phyloP scores from a whole-genome alignment of 208 protist species.

The Novymonas esmeraldas region DNA sequence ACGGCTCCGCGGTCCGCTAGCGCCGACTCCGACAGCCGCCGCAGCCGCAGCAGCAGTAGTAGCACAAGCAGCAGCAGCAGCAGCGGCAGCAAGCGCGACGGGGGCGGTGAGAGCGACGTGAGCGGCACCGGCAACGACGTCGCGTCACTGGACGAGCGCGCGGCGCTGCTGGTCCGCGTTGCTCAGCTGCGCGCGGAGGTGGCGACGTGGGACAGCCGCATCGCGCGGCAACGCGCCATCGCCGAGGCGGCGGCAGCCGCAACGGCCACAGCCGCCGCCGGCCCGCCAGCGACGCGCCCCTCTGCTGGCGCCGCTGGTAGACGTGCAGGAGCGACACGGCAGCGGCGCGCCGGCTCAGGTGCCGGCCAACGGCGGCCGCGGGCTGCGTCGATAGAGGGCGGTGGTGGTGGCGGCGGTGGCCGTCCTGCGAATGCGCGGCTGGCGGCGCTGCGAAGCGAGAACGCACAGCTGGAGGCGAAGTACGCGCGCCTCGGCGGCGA shows the following conservation, averaged over 20 bases:
- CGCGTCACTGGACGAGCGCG: constrained; percentile 16
- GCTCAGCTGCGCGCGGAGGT: constrained; percentile 33
- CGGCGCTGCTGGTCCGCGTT: constrained; percentile 36
- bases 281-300: not conserved
- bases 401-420: constrained; percentile 9
- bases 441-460: constrained; percentile 32
- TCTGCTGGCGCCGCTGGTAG: not conserved
- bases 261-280: not conserved
- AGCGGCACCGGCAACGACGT: too few relatives aligned
- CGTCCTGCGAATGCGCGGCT: constrained; percentile 14
- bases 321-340: not conserved
- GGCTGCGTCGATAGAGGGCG: constrained; percentile 10
- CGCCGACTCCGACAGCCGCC: not conserved
- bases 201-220: constrained; percentile 37
- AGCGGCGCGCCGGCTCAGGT: not conserved
- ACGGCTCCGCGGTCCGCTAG: not conserved
- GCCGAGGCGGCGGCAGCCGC: not conserved
- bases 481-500: constrained; percentile 39
- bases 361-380: not conserved
- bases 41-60: too few relatives aligned
- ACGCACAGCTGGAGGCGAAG: constrained; percentile 31
- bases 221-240: constrained; percentile 18
- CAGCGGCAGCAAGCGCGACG: too few relatives aligned
- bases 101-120: too few relatives aligned
- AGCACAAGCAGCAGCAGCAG: too few relatives aligned